Evolutionary conservation across 2,329 filamentous ascomycete species (phyloP), one percentile per base, ranked within the genome.

Genomic region (Phoma sp.): DNA sequence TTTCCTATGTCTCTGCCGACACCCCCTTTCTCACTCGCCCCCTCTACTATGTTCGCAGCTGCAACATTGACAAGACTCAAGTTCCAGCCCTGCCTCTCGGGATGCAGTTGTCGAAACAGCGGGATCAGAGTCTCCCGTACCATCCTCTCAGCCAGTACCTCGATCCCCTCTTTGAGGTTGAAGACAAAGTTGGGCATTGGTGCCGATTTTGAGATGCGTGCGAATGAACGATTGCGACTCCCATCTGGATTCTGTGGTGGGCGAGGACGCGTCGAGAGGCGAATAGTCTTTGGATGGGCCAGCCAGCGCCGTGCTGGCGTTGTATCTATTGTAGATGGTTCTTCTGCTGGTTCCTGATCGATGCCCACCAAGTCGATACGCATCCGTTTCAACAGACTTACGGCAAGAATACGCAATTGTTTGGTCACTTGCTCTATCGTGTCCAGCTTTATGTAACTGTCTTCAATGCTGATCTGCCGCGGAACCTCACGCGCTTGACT

Each of bases 381-480:
- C 89, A 97, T 93, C 29, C 93, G 84, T 29, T 84, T 84, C 10
- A 97, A 73, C 8, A 98, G 79, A 60, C 89, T 91, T 10, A 78
- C 79, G 0, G 89, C 82, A 2, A 97, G 78, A 55, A 84, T 81
- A n/a, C 78, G 75, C 36, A 97, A 78, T 74, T 96, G 88, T 58
- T 83, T 84, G 37, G 79, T 76, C 27, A 96, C 85, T 54, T 87
- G 82, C 1, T 84, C 73, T 46, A 88, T 70, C 0, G 81, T 86
- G 61, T 89, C 84, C 1, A 96, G 78, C 0, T 86, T 85, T 23
- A 85, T 82, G 71, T 96, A 98, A 13, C 91, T 95, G 75, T 98
- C 93, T 70, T 98, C 93, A 59, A 98, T 95, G 72, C 91, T 95
- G 70, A 98, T 96, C 73, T 97, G 93, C 1, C 86, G 86, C 0